Base-by-base conservation (phyloP, 176 grass and related monocot species). In the Hsuehochloa calcarea region DNA sequence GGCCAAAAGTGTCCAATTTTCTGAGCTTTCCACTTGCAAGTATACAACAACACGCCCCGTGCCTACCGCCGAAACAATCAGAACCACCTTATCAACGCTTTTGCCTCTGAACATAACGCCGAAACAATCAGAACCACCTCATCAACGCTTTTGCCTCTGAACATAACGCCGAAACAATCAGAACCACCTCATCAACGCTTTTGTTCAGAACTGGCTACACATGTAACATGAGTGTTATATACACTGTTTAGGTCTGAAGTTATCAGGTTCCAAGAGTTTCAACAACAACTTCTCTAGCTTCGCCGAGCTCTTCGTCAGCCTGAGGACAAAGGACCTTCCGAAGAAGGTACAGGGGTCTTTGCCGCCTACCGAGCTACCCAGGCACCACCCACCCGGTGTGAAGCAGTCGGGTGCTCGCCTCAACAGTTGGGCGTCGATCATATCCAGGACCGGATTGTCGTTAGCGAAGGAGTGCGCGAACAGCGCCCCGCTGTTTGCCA, bases 241-340 rank as follows among this genome's bases (percentile, higher is more conserved):
- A 98, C 96, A 99, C 72, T 99, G 96, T 86, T 86, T 99, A 83
- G 90, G 83, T 80, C 96, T 94, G 88, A 99, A 99, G 56, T 92
- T 94, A 67, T 89, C 91, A 80, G 88, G 83, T 78, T 92, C 88
- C 68, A 99, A 87, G 82, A 93, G 93, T 81, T 87, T 89, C 78
- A 92, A 64, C 61, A 99, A 70, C 86, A 91, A 69, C n/a, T 82
- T 92, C 88, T 96, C 93, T 83, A 99, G 70, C 70, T 91, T 94
- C 40, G 74, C 86, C 17, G 91, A 94, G 5, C 65, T 84, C 52
- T 81, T 80, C 0, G 84, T 84, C 23, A 90, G 96, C 67, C 84
- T 83, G 69, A 99, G 70, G 59, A 88, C 68, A 45, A 85, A 89
- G 23, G 87, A 90, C 82, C 82, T 93, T 68, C 88, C 88, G 1